Conservation (phyloP, 1,284 basidiomycete genomes). For the Dichomitus squalens region DNA sequence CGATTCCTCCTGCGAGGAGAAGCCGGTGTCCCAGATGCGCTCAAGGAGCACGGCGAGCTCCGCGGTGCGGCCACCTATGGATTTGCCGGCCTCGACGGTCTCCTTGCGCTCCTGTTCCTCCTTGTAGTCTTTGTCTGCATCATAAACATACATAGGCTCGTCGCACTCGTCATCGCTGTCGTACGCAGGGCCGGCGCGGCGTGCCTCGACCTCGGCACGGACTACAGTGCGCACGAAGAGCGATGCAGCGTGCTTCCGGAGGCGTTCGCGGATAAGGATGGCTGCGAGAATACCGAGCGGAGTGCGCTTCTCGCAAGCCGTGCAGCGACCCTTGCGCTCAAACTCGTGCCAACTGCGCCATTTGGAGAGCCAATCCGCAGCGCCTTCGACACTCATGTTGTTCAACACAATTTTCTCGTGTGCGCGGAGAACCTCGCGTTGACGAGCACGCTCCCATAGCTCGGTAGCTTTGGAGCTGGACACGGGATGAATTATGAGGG, state of each 20-base stretch:
- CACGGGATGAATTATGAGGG: slow-evolving; percentile 51
- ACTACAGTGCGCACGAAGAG: slow-evolving; percentile 55
- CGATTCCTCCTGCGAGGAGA: slow-evolving; percentile 33
- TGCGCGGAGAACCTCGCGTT: slow-evolving; percentile 39
- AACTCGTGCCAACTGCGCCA: slow-evolving; percentile 36
- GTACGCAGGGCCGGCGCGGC: slow-evolving; percentile 15
- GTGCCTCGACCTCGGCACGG: slow-evolving; percentile 26
- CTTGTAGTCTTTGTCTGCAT: slow-evolving; percentile 36
- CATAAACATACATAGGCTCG: slow-evolving; percentile 30
- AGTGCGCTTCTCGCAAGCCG: slow-evolving; percentile 37
- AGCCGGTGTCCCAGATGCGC: slow-evolving; percentile 47
- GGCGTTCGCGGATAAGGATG: slow-evolving; percentile 48
- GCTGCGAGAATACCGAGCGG: slow-evolving; percentile 56
- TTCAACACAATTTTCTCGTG: slow-evolving; percentile 59
- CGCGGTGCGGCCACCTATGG: slow-evolving; percentile 59
- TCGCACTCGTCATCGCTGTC: slow-evolving; percentile 31
- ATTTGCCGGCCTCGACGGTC: slow-evolving; percentile 58
- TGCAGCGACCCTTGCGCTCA: slow-evolving; percentile 35
- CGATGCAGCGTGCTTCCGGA: slow-evolving; percentile 50
- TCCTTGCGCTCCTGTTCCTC: slow-evolving; percentile 43
- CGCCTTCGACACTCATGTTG: slow-evolving; percentile 50
- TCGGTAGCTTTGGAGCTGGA: slow-evolving; percentile 40
- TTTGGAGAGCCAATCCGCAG: slow-evolving; percentile 42
- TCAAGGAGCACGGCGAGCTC: slow-evolving; percentile 58
- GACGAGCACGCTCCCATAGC: slow-evolving; percentile 35